Evolutionary conservation across 257 asterid species (phyloP).

Genomic region (Nicotiana benthamiana): DNA sequence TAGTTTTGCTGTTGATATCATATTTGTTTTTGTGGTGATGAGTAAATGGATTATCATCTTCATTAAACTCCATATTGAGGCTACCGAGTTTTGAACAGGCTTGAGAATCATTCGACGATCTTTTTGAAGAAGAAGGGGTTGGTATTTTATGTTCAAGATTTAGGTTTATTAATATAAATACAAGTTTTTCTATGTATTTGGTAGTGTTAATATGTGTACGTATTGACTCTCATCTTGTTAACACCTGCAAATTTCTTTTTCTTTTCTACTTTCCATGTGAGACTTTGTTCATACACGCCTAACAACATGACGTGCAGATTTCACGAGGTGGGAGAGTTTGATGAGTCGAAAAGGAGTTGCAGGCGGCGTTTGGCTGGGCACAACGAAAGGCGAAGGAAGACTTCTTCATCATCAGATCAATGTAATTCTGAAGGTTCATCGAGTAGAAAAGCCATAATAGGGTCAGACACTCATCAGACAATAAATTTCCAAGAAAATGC

Average conservation of each 20-base stretch:
- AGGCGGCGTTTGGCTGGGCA: constrained; percentile 40
- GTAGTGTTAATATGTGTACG: no score
- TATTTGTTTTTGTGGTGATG: not conserved
- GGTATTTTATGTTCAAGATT: no score
- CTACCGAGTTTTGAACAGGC: no score
- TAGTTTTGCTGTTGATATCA: constrained; percentile 40
- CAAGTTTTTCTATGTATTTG: no score
- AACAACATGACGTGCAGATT: constrained; percentile 5
- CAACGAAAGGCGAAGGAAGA: constrained; percentile 69
- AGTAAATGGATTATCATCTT: not conserved
- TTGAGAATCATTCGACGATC: no score
- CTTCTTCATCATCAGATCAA: constrained; percentile 12
- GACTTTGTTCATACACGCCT: not conserved
- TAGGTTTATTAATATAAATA: no score
- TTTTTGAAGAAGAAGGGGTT: not conserved
- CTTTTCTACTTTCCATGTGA: no score
- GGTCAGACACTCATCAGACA: not conserved
- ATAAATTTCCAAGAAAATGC: constrained; percentile 31
- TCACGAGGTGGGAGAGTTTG: constrained; percentile 30
- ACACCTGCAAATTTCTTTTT: no score
- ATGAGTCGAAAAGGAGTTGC: constrained; percentile 31
- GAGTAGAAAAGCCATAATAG: constrained; percentile 6
- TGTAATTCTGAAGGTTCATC: constrained; percentile 21
- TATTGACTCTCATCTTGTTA: no score
- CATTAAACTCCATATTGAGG: no score